Base-by-base conservation (phyloP, 331 rosid species). In the Arachis monticola region DNA sequence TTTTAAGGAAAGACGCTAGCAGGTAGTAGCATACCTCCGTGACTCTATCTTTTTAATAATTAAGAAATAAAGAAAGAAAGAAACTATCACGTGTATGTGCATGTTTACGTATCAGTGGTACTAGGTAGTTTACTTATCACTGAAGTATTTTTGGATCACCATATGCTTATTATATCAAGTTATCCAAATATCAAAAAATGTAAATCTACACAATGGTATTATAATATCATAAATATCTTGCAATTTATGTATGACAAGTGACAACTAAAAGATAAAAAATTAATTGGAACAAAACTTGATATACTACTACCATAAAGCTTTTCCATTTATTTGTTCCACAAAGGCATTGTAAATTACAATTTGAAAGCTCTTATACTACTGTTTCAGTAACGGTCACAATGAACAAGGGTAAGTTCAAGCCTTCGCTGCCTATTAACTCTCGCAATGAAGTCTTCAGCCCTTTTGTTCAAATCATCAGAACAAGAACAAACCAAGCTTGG, bases 401-500 rank as follows among this genome's bases (percentile, higher is more conserved):
- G 57, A 53, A 88, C 55, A 72, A 79, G 79, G 57, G 47, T 44
- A 77, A 85, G 91, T 85, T 93, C 98, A 83, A 85, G 69, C 65
- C 58, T 74, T 83, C 93, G 88, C 51, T 86, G 88, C 72, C 80
- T 81, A 56, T 84, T 88, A 8, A 89, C 89, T 85, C 92, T 93
- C 42, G 93, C 96, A 78, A 93, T 91, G 62, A 86, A 86, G 69
- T 88, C 96, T 63, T 93, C 98, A 52, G 93, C 96, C 80, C 97
- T 93, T 89, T 60, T 86, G 62, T 35, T 88, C 78, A 93, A 76
- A 67, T 85, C 93, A 66, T 85, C 90, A 35, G 74, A 77, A 40
- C 66, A 70, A 74, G 17, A 30, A 35, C 38, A 2, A 53, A 55
- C 4, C 51, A 56, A 60, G 40, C 31, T 65, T 44, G 7, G 56